Evolutionary conservation across 108 stramenopile species (phyloP), one percentile per base, ranked within the genome.

Genomic region (Fragilaria crotonensis): DNA sequence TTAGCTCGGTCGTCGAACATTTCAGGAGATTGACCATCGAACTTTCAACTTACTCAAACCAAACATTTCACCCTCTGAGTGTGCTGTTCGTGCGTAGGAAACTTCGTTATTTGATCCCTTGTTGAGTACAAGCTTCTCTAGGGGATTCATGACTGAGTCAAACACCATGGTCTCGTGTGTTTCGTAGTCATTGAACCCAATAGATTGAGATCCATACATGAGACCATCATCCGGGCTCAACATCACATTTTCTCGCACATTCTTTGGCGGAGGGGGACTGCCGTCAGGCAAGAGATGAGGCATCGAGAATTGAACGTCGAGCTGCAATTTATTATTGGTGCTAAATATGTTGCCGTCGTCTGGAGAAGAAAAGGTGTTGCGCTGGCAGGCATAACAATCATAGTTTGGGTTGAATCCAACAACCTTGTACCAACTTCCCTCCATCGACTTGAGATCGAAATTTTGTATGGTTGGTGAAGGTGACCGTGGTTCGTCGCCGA

Each of bases 321-420:
- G 73, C 23, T 85, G 66, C 21, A 95, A 62, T 36, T 76, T 64
- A 62, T 83, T 76, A 32, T 68, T 59, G 22, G 65, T 27, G 11
- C 47, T 47, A 9, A 71, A 44, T 33, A 57, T 55, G 2, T 59
- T 60, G 17, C 57, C 52, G 51, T 51, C 60, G 36, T 73, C 62
- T 5, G 84, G 82, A 20, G 73, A 45, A 30, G 87, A 65, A 70
- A 98, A 98, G 59, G 88, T 90, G 71, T 98, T 98, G 28, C 83
- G 79, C 62, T 98, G 97, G 69, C 97, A 98, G 54, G 95, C 93
- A 57, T 95, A 98, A 63, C 94, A 96, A 72, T 98, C 97, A 72
- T 98, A 98, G 68, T 95, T 94, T 57, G 92, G 85, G 76, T 98
- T 94, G 77, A 84, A 92, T 25, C 97, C 97, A 53, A 88, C 89